Evolutionary conservation across 768 basidiomycete genomes (phyloP).

Genomic region (Xerocomellus amylosporus): DNA sequence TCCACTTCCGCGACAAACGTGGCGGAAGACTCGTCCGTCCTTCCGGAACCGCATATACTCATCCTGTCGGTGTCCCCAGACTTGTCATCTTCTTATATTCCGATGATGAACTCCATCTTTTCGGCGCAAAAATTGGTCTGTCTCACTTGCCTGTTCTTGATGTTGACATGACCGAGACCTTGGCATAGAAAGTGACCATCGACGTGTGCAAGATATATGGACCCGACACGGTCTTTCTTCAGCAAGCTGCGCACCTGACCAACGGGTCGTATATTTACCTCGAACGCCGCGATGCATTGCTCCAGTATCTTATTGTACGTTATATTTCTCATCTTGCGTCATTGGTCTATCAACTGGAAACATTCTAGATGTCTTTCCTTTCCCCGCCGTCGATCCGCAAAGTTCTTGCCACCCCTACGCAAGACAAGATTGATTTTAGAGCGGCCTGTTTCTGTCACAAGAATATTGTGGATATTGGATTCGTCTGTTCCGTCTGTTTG

Average conservation of each 20-base stretch:
- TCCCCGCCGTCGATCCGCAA: constrained; percentile 69
- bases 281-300: constrained; percentile 74
- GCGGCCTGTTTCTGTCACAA: constrained; percentile 99
- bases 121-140: constrained; percentile 94
- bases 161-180: constrained; percentile 25
- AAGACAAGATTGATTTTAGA: constrained; percentile 94
- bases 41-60: constrained; percentile 56
- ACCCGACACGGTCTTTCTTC: constrained; percentile 89
- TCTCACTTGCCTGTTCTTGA: constrained; percentile 3
- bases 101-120: constrained; percentile 99
- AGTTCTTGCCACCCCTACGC: constrained; percentile 80
- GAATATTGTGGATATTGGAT: constrained; percentile 92
- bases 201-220: constrained; percentile 93
- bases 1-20: constrained; percentile 28
- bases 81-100: constrained; percentile 87
- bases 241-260: constrained; percentile 95
- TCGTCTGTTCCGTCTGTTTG: constrained; percentile 97
- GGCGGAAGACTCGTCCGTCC: constrained; percentile 32
- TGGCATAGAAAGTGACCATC: constrained; percentile 84
- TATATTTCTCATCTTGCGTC: background rate
- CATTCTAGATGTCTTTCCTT: constrained; percentile 79
- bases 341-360: background rate
- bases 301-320: constrained; percentile 85
- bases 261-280: constrained; percentile 90
- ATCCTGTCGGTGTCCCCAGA: constrained; percentile 92